phyloP scores from a whole-genome alignment of 2,329 filamentous ascomycete species.

The Verruconis gallopava region DNA sequence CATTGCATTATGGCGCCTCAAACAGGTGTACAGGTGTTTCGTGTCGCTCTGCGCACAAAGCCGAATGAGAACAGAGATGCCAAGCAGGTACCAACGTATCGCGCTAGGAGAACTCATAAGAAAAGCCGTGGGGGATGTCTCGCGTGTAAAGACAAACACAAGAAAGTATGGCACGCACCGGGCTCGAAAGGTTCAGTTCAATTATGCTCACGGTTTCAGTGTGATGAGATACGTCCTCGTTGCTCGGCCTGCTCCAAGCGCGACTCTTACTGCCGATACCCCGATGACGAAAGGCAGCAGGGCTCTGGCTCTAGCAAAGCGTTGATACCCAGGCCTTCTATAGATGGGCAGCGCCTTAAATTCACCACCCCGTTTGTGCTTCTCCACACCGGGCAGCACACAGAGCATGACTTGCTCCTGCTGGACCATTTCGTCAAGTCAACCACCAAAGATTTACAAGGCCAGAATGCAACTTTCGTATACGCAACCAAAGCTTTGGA shows the following conservation, averaged over 20 bases:
- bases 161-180: not conserved
- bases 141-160: not conserved
- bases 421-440: conserved; percentile 10
- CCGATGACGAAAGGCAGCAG: not conserved
- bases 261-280: not conserved
- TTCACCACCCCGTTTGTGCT: not conserved
- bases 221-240: not conserved
- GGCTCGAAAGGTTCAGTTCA: no score
- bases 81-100: not conserved
- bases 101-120: not conserved
- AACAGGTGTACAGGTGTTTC: not conserved
- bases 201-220: no score
- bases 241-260: not conserved
- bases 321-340: not conserved
- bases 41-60: not conserved
- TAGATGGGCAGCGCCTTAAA: not conserved
- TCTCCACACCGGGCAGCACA: conserved; percentile 2
- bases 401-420: conserved; percentile 11
- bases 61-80: not conserved
- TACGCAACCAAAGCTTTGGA: conserved; percentile 9
- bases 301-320: not conserved
- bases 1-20: not conserved
- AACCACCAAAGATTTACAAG: not conserved
- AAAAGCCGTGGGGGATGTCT: not conserved
- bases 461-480: not conserved